Base-by-base conservation (phyloP, 176 grass and related monocot species). In the Thinopyrum elongatum region DNA sequence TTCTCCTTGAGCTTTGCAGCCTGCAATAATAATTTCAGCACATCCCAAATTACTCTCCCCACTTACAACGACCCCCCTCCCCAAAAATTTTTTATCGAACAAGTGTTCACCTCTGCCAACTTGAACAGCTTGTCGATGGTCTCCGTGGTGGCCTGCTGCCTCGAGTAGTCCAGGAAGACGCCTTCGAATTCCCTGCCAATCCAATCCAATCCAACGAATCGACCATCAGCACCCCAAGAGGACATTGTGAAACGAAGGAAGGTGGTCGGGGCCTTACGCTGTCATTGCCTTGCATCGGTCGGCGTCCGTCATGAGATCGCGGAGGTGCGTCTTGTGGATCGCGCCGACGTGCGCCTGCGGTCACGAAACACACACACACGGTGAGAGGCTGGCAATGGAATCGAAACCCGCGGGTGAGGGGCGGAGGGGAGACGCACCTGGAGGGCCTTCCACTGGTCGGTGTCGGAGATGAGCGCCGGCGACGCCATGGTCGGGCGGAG, bases 221-320 rank as follows among this genome's bases (percentile, higher is more conserved):
- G 44, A 44, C 3, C 69, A 3, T 39, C 36, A n/a, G n/a, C n/a
- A n/a, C n/a, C n/a, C n/a, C n/a, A n/a, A n/a, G n/a, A n/a, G n/a
- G n/a, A n/a, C n/a, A 34, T 21, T 12, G 60, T 0, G 23, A 13
- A 10, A 41, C 10, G 8, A 12, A 8, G 6, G 57, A 60, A 14
- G 21, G 8, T 33, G 67, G 33, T 11, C 3, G 44, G 22, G 38
- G 23, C 13, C 93, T 31, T 92, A 98, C 92, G 93, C 86, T 70
- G 88, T 94, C 97, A 98, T 96, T 80, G 97, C 91, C 8, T 91
- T 89, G 94, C 90, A 95, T 6, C 94, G 94, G 15, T 94, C 92
- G 1, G 86, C 94, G 69, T 98, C 92, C 11, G 77, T 80, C 97
- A 98, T 95, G 58, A 98, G 82, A 77, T 98, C 90, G 17, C 82